Conservation (phyloP, 129 eudicot genomes). For the Calendula officinalis region DNA sequence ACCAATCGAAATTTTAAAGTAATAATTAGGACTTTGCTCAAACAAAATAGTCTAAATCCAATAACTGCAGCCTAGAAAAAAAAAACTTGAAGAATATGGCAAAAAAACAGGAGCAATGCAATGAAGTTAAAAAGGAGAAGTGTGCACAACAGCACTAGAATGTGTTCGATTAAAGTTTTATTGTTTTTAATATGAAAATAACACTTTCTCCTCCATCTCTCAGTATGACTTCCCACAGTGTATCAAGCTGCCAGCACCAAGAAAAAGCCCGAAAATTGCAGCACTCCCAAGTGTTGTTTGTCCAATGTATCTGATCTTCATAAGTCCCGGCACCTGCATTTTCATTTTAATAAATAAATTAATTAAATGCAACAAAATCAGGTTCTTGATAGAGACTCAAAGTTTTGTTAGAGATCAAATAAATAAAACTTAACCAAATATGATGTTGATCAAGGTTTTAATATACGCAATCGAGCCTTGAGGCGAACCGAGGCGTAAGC, state of each 20-base stretch:
- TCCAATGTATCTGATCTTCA: slow-evolving; percentile 51
- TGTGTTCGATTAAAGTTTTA: slow-evolving; percentile 19
- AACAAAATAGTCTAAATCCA: no score
- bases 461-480: no score
- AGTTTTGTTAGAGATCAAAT: no score
- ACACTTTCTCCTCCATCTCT: no score
- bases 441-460: no score
- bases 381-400: no score
- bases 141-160: slow-evolving; percentile 6
- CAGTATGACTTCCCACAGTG: slow-evolving; percentile 56
- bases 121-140: slow-evolving; percentile 7
- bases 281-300: slow-evolving; percentile 61
- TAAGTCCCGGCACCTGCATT: slow-evolving; percentile 48
- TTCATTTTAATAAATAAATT: not conserved
- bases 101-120: not conserved
- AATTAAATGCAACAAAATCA: not conserved
- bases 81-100: not conserved
- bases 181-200: slow-evolving; percentile 14
- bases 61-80: no score
- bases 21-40: no score
- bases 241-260: slow-evolving; percentile 64
- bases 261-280: slow-evolving; percentile 57
- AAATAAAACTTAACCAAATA: no score
- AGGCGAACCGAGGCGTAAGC: no score
- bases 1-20: no score